These are phyloP conservation scores for Amniculicola lignicola DNA, from an alignment of 495 filamentous ascomycete species.

Conservation along the genomic window DNA sequence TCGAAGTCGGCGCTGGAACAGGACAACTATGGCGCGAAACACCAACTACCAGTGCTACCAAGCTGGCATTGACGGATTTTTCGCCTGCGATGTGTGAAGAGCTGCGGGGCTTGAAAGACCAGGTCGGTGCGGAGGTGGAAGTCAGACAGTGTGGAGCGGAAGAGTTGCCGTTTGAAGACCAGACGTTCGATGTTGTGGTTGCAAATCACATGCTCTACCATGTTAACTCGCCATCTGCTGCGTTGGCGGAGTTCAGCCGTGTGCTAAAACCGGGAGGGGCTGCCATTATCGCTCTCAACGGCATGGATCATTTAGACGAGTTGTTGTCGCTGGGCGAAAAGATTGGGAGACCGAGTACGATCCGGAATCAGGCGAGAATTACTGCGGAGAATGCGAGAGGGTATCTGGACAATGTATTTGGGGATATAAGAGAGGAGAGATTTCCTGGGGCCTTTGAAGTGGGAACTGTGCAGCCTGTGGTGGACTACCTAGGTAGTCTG, in stretches of 20 bases:
- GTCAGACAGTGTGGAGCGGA: background rate
- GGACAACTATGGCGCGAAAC: slow-evolving; percentile 10
- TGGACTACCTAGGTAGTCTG: slow-evolving; percentile 8
- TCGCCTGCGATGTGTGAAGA: slow-evolving; percentile 14
- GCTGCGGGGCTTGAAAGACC: slow-evolving; percentile 3
- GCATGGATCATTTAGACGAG: slow-evolving; percentile 5
- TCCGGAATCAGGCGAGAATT: slow-evolving; percentile 6
- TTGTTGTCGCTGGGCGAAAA: slow-evolving; percentile 1
- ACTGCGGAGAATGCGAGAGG: slow-evolving; percentile 2
- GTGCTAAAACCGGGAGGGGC: background rate
- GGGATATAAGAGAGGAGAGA: background rate
- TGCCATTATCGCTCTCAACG: background rate
- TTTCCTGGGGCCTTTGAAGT: slow-evolving; percentile 11
- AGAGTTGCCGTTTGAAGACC: background rate
- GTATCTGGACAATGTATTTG: background rate
- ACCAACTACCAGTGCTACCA: background rate
- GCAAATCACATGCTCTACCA: slow-evolving; percentile 17
- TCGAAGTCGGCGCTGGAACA: slow-evolving; percentile 10
- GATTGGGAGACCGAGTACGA: slow-evolving; percentile 5
- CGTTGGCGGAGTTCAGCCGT: background rate
- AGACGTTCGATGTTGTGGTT: slow-evolving; percentile 3
- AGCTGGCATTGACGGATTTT: slow-evolving; percentile 4
- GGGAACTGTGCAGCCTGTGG: background rate
- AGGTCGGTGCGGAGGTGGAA: background rate
- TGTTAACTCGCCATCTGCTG: slow-evolving; percentile 1